These are phyloP conservation scores for Apiospora phragmitis DNA, from an alignment of 2,329 filamentous ascomycete genomes.

Conservation along the genomic window DNA sequence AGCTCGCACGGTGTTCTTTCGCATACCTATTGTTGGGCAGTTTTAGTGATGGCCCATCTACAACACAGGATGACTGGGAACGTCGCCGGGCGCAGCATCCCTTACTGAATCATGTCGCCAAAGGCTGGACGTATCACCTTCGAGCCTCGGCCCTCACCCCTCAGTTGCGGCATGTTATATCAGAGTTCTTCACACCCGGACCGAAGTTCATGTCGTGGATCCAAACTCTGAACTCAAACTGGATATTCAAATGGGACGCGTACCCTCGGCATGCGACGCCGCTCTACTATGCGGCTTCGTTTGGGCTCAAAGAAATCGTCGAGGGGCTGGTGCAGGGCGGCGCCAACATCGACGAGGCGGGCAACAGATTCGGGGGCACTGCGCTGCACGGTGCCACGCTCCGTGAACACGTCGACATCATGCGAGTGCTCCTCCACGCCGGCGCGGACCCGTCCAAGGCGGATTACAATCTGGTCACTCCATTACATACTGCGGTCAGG, in stretches of 20 bases:
- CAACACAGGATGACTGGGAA: too few relatives aligned
- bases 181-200: conserved; percentile 7
- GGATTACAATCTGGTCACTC: conserved; percentile 10
- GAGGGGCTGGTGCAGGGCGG: background rate
- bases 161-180: background rate
- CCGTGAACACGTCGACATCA: conserved; percentile 6
- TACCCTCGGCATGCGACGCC: conserved; percentile 17
- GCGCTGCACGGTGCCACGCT: conserved; percentile 16
- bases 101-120: too few relatives aligned
- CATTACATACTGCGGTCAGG: conserved; percentile 12
- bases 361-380: conserved; percentile 18
- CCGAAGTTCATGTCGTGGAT: conserved; percentile 18
- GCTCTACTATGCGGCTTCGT: conserved; percentile 17
- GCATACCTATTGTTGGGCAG: conserved; percentile 4
- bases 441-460: conserved; percentile 2
- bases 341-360: conserved; percentile 9
- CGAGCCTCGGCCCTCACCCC: background rate
- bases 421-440: conserved; percentile 15
- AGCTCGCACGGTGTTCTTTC: conserved; percentile 11
- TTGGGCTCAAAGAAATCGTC: conserved; percentile 13
- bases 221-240: conserved; percentile 15
- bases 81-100: too few relatives aligned
- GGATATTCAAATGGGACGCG: conserved; percentile 11
- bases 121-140: conserved; percentile 15
- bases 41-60: too few relatives aligned